phyloP scores from a whole-genome alignment of 306 rosid genomes.

The Comarum palustre region DNA sequence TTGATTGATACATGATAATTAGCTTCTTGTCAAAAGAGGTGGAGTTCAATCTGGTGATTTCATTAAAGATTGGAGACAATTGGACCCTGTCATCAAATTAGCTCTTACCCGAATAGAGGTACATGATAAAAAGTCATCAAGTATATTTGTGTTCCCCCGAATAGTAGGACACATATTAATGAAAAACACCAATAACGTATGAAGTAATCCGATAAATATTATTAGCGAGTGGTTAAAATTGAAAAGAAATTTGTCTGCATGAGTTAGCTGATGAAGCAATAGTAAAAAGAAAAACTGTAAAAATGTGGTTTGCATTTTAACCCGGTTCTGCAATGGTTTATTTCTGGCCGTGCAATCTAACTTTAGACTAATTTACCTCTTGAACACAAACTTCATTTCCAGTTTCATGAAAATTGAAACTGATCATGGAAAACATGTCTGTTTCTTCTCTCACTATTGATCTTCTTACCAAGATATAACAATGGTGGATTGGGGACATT shows the following conservation, averaged over 20 bases:
- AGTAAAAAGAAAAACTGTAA: not conserved
- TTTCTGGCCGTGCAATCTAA: constrained; percentile 1
- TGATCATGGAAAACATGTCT: not conserved
- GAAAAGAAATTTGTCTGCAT: not conserved
- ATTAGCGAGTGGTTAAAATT: not conserved
- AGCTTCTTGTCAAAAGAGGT: not conserved
- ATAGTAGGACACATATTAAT: not conserved
- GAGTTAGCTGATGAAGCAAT: not conserved
- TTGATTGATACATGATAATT: not conserved
- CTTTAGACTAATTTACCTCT: constrained; percentile 1
- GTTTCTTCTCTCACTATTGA: constrained; percentile 1
- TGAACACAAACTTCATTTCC: not conserved
- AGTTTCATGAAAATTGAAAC: not conserved
- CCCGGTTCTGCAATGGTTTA: not conserved
- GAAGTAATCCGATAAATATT: not conserved
- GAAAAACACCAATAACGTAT: not conserved
- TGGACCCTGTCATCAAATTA: not conserved
- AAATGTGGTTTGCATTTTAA: not conserved
- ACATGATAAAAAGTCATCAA: not conserved
- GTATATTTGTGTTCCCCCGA: too few species aligned
- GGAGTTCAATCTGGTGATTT: not conserved
- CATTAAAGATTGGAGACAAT: not conserved
- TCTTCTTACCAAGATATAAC: not conserved
- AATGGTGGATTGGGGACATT: constrained; percentile 11
- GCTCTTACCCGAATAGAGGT: not conserved